Evolutionary conservation across 1,139 yeast genomes (phyloP), one percentile per base, ranked within the genome.

Genomic region (Hansenula sp.): DNA sequence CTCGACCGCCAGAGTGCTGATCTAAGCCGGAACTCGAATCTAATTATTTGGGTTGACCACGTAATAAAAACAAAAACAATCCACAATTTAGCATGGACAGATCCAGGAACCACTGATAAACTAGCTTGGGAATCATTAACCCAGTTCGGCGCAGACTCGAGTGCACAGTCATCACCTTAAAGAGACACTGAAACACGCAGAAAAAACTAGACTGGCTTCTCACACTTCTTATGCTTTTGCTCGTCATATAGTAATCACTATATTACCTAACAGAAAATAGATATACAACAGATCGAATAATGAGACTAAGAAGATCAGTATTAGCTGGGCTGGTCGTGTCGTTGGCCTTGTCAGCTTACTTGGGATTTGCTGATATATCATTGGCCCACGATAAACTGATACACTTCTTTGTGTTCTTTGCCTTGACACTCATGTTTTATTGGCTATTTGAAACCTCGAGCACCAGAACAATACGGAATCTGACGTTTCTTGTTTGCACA

Each of bases 341-440:
- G 6, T 49, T 57, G 4, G 39, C 45, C 47, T 25, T 70, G 43
- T 59, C 70, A 16, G 61, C 63, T 11, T 59, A 62, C 41, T 47
- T 76, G 18, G 77, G 77, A 5, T 70, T 79, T 49, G 70, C 78
- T 5, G 68, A 67, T 63, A 49, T 77, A 9, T 67, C 70, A 1
- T 58, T 77, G 13, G 55, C 53, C 2, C 72, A 79, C 55, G 87
- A 81, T 53, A 81, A 81, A 57, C 33, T 68, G 12, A 54, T 76
- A 2, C 87, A 81, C 56, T 75, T 74, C 44, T 12, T 53, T 7
- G 72, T 72, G 11, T 81, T 81, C 55, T 57, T 67, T 42, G 44
- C 72, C 0, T 67, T 80, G 13, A 76, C 85, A 1, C 57, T 63
- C 31, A 72, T 79, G 45, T 77, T 79, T 55, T 72, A 72, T 53